Conservation (phyloP, 2,329 filamentous ascomycete species). For the Alternaria arbusti region DNA sequence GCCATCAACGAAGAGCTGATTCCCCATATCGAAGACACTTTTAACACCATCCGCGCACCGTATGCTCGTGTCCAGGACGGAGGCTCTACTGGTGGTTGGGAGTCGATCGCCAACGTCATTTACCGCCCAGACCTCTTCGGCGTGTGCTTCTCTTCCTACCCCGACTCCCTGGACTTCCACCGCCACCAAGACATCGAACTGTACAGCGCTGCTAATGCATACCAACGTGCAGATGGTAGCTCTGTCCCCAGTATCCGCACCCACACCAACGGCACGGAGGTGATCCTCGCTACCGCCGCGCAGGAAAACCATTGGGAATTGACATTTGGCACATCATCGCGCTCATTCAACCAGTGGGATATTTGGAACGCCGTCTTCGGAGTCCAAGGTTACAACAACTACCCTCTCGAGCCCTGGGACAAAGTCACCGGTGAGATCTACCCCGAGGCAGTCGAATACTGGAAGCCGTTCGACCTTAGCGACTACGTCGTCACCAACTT, state of each 20-base stretch:
- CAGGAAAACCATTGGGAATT: constrained; percentile 51
- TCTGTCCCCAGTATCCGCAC: constrained; percentile 40
- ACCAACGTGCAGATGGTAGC: constrained; percentile 35
- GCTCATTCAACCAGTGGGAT: constrained; percentile 47
- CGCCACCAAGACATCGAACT: constrained; percentile 47
- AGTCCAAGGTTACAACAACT: constrained; percentile 46
- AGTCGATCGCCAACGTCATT: constrained; percentile 44
- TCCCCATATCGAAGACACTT: constrained; percentile 41
- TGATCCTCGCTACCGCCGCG: constrained; percentile 31
- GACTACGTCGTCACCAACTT: constrained; percentile 45
- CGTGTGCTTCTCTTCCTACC: constrained; percentile 47
- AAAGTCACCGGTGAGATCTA: constrained; percentile 50
- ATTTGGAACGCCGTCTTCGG: constrained; percentile 49
- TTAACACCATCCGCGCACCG: constrained; percentile 46
- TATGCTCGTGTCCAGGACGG: constrained; percentile 49
- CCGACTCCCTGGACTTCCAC: constrained; percentile 48
- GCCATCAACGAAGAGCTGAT: constrained; percentile 52
- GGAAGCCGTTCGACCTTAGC: constrained; percentile 47
- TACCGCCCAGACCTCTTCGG: constrained; percentile 50
- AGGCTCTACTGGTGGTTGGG: constrained; percentile 49
- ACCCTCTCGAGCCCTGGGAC: constrained; percentile 50
- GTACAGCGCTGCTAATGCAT: constrained; percentile 42
- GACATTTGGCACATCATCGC: constrained; percentile 43
- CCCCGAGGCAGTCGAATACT: constrained; percentile 44
- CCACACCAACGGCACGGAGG: constrained; percentile 32